Evolutionary conservation across 176 grass and related monocot genomes (phyloP).

Genomic region (Eleusine coracana): DNA sequence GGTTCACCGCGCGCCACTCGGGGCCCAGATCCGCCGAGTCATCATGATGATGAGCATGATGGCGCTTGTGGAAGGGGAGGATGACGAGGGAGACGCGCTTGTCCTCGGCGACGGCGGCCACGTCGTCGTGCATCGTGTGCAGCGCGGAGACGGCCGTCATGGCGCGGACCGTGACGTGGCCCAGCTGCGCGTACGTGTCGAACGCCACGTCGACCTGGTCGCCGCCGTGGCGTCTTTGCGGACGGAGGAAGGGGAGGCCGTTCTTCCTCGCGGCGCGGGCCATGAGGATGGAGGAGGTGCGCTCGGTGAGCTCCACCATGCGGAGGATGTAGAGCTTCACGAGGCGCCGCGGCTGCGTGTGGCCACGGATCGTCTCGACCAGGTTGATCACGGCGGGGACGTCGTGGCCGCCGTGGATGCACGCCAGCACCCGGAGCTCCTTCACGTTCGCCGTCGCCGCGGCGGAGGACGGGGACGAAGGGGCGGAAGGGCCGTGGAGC

Average conservation of each 20-base stretch:
- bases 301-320: slow-evolving; percentile 85
- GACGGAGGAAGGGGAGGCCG: slow-evolving; percentile 59
- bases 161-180: slow-evolving; percentile 64
- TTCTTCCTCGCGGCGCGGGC: slow-evolving; percentile 60
- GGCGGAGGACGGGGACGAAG: slow-evolving; percentile 45
- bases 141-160: slow-evolving; percentile 79
- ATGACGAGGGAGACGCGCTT: slow-evolving; percentile 74
- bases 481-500: slow-evolving; percentile 57
- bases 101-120: slow-evolving; percentile 73
- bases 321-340: slow-evolving; percentile 89
- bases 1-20: slow-evolving; percentile 71
- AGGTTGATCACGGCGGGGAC: slow-evolving; percentile 74
- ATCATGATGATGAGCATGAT: no score
- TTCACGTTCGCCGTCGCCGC: slow-evolving; percentile 32
- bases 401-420: slow-evolving; percentile 67
- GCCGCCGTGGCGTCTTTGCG: slow-evolving; percentile 13
- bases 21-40: slow-evolving; percentile 37
- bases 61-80: slow-evolving; percentile 71
- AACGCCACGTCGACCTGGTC: slow-evolving; percentile 81
- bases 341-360: slow-evolving; percentile 50
- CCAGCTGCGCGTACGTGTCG: slow-evolving; percentile 75
- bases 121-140: slow-evolving; percentile 83
- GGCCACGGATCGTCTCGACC: slow-evolving; percentile 71
- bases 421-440: slow-evolving; percentile 78
- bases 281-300: slow-evolving; percentile 88